Conservation (phyloP, 148 eudicot species). For the Dysphania ambrosioides region DNA sequence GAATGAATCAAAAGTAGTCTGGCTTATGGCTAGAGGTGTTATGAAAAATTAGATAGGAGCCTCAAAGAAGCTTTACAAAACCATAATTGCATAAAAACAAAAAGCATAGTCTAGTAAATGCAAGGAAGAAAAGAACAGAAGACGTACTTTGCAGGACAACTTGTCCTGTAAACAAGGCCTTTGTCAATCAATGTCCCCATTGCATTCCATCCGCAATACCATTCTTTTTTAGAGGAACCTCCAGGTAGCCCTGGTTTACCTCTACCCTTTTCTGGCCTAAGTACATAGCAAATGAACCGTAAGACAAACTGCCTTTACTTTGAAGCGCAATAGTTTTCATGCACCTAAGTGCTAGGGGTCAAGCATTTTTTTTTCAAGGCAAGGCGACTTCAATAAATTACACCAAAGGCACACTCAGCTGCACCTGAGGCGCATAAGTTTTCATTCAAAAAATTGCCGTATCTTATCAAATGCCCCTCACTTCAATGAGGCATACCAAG, state of each 20-base stretch:
- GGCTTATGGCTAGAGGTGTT: background rate
- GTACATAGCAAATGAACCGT: conserved; percentile 16
- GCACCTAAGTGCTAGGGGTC: no score
- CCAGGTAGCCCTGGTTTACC: conserved; percentile 71
- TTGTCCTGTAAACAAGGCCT: conserved; percentile 75
- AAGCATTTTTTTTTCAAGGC: no score
- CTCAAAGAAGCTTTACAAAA: conserved; percentile 4
- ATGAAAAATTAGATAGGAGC: background rate
- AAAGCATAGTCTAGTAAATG: conserved; percentile 4
- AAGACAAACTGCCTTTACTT: background rate
- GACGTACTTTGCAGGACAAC: conserved; percentile 91
- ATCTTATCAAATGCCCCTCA: no score
- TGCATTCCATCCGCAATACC: conserved; percentile 96
- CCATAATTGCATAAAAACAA: background rate
- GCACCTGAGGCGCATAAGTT: no score
- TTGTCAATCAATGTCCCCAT: conserved; percentile 71
- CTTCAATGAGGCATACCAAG: no score
- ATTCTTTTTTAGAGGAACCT: conserved; percentile 75
- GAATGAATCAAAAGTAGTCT: no score
- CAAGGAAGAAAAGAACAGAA: conserved; percentile 18
- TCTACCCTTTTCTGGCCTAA: conserved; percentile 76
- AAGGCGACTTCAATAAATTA: no score
- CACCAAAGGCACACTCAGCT: no score
- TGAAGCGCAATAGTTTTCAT: no score
- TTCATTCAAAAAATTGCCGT: no score